phyloP scores from a whole-genome alignment of 2,329 filamentous ascomycete genomes.

The Thielaviopsis punctulata region DNA sequence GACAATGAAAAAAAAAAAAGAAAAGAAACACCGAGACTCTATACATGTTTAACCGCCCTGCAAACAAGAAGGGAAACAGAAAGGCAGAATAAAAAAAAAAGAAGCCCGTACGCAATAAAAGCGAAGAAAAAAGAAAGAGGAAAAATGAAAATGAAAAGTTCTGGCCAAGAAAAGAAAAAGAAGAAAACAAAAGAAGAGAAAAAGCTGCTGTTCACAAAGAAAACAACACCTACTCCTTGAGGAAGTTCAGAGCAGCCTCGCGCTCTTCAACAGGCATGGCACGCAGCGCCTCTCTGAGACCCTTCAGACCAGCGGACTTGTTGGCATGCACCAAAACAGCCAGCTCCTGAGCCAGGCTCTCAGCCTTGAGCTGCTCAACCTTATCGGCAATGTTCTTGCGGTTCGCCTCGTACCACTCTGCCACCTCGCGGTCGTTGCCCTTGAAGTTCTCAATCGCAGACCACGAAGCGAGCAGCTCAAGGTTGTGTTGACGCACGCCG shows the following conservation, averaged over 20 bases:
- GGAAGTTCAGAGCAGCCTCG: slow-evolving; percentile 56
- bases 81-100: slow-evolving; percentile 1
- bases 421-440: slow-evolving; percentile 64
- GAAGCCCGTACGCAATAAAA: not conserved
- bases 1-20: not conserved
- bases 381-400: slow-evolving; percentile 66
- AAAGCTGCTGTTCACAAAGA: not conserved
- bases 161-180: slow-evolving; percentile 1
- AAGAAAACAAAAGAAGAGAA: slow-evolving; percentile 5
- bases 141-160: not conserved
- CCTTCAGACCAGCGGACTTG: slow-evolving; percentile 59
- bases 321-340: slow-evolving; percentile 27
- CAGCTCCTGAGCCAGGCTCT: slow-evolving; percentile 38
- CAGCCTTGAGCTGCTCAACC: slow-evolving; percentile 67
- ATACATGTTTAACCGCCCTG: not conserved
- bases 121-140: not conserved
- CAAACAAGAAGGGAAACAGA: not conserved
- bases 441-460: slow-evolving; percentile 62
- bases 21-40: slow-evolving; percentile 2
- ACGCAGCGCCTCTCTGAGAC: slow-evolving; percentile 68
- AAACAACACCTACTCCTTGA: slow-evolving; percentile 24
- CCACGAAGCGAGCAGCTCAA: slow-evolving; percentile 70
- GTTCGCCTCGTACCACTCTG: slow-evolving; percentile 93
- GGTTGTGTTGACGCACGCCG: slow-evolving; percentile 46
- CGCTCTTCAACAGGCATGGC: slow-evolving; percentile 80